A percentile compares a stretch with the other conserved stretches of the same genome.
Evolutionary conservation across 1,284 basidiomycete genomes (phyloP).

Genomic region (Ceratobasidium sp.): DNA sequence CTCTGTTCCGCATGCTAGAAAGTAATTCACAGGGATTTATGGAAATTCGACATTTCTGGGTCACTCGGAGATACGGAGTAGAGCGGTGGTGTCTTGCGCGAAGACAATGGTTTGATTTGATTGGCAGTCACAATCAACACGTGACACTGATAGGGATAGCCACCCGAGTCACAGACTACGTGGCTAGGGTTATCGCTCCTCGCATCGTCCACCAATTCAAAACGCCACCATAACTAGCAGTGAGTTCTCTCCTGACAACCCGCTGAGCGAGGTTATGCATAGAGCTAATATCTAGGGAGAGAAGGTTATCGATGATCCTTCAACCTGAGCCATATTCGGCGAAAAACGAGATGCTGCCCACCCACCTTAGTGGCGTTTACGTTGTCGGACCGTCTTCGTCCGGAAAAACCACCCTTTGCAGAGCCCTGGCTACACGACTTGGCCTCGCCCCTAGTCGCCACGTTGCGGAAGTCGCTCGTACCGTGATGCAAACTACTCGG

Average conservation of each 20-base stretch:
- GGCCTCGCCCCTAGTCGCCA: not conserved
- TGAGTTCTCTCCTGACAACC: not conserved
- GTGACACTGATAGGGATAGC: constrained; percentile 6
- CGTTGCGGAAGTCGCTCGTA: constrained; percentile 65
- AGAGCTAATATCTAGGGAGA: not conserved
- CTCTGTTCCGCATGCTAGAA: not conserved
- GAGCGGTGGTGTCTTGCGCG: not conserved
- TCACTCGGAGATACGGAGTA: too few relatives aligned
- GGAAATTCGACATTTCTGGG: not conserved
- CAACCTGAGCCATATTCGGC: not conserved
- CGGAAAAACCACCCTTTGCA: constrained; percentile 69
- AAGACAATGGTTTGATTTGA: not conserved
- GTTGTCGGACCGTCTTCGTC: constrained; percentile 68
- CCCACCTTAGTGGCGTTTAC: constrained; percentile 46
- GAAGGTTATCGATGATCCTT: not conserved
- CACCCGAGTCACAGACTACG: constrained; percentile 14
- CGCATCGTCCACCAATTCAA: constrained; percentile 2
- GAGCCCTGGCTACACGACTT: constrained; percentile 53
- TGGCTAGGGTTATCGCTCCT: not conserved
- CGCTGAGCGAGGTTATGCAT: not conserved
- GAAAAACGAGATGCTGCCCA: not conserved
- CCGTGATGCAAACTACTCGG: constrained; percentile 60
- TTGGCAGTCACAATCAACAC: not conserved
- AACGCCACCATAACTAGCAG: not conserved
- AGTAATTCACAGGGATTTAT: not conserved